Evolutionary conservation across 106 monocot species (phyloP).

Genomic region (Allium sativum): DNA sequence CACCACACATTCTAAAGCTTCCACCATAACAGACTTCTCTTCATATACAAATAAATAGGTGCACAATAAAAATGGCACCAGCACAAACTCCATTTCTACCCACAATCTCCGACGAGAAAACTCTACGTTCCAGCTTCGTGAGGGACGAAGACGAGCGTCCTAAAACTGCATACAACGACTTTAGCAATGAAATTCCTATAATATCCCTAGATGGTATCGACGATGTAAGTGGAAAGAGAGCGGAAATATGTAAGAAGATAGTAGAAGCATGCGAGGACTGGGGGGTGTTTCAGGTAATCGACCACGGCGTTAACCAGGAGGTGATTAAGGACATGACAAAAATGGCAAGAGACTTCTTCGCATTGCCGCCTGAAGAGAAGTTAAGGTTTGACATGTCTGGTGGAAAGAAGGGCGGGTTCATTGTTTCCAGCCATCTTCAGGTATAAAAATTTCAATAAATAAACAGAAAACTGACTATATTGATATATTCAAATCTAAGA

Average conservation of each 20-base stretch:
- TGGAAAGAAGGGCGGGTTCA: conserved; percentile 94
- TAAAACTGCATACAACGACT: conserved; percentile 53
- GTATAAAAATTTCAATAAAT: conserved; percentile 8
- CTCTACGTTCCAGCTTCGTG: conserved; percentile 38
- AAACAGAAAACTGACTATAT: too few relatives aligned
- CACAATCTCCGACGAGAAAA: conserved; percentile 34
- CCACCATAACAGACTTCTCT: too few relatives aligned
- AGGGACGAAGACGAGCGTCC: conserved; percentile 76
- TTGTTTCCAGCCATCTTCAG: conserved; percentile 89
- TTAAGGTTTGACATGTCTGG: conserved; percentile 86
- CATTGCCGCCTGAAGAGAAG: conserved; percentile 67
- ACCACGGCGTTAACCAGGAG: conserved; percentile 60
- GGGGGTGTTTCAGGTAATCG: conserved; percentile 87
- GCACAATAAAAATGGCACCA: neutral
- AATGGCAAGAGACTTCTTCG: conserved; percentile 66
- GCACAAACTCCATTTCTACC: conserved; percentile 26
- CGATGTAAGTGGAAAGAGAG: conserved; percentile 15
- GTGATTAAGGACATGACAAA: conserved; percentile 57
- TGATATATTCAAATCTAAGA: neutral
- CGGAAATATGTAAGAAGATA: conserved; percentile 37
- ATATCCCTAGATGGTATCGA: conserved; percentile 53
- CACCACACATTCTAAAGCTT: too few relatives aligned
- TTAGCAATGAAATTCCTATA: conserved; percentile 57
- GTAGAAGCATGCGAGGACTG: conserved; percentile 89
- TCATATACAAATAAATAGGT: neutral